Percentiles rank a stretch among this genome's conserved stretches.
Conservation (phyloP, 2,329 filamentous ascomycete species). For the Cadophora sp. region DNA sequence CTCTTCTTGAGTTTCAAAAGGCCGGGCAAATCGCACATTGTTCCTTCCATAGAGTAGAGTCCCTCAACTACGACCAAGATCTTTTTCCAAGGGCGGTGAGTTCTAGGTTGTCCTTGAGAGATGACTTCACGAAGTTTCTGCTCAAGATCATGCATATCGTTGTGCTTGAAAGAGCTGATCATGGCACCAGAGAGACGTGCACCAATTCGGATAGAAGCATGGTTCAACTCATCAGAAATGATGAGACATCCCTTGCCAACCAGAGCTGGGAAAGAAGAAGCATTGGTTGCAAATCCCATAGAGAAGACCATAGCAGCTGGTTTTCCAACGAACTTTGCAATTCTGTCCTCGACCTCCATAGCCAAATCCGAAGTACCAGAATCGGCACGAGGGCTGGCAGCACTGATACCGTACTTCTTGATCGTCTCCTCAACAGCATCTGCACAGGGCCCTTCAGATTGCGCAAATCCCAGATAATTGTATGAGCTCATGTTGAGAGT, state of each 20-base stretch:
- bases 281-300: conserved; percentile 98
- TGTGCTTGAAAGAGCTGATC: conserved; percentile 97
- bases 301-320: conserved; percentile 96
- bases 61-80: conserved; percentile 96
- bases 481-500: conserved; percentile 99
- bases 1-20: conserved; percentile 86
- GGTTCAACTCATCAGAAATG: conserved; percentile 96
- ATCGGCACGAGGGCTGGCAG: conserved; percentile 82
- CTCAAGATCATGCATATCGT: conserved; percentile 90
- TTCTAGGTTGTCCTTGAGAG: conserved; percentile 94
- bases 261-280: conserved; percentile 88
- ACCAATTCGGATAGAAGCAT: conserved; percentile 95
- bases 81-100: conserved; percentile 99
- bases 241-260: conserved; percentile 93
- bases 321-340: conserved; percentile 93
- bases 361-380: conserved; percentile 87
- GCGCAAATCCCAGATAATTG: conserved; percentile 98
- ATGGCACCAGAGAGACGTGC: conserved; percentile 93
- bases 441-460: conserved; percentile 95
- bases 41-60: conserved; percentile 99
- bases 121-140: conserved; percentile 87
- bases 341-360: conserved; percentile 85
- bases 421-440: conserved; percentile 89
- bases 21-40: conserved; percentile 96
- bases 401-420: conserved; percentile 83